Base-by-base conservation (phyloP, 192 early-diverging fungal species). In the Tieghemiomyces parasiticus region DNA sequence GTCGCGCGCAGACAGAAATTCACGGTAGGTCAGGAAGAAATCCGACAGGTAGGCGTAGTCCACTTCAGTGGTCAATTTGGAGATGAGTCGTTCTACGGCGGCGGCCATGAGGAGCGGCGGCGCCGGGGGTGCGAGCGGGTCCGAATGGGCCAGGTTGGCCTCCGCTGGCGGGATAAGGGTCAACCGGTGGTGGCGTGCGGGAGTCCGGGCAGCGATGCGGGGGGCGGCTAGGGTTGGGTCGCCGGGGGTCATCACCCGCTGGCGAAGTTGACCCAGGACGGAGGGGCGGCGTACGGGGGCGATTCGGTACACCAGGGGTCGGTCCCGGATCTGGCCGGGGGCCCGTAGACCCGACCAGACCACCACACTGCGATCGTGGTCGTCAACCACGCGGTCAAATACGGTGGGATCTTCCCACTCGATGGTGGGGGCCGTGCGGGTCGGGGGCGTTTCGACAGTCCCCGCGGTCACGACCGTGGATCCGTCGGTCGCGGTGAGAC, bases 21-120 rank as follows among this genome's bases (percentile, higher is more conserved):
- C 61, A 4, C 78, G 72, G 35, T 67, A 80, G 4, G 78, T 80
- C 45, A 80, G 58, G 48, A 80, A 80, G 48, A 80, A 80, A 46
- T 77, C 76, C 29, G 66, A 46, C 22, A 76, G 48, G 47, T 78
- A 78, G 26, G 72, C 68, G n/a, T 63, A 61, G 38, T 80, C 78
- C 77, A 65, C 35, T 12, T 71, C 70, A 24, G 67, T 65, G 35
- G 78, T 80, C 46, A 80, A 55, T 34, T 74, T 80, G 54, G 78
- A 74, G n/a, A 80, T 66, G 42, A 80, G 44, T 35, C 78, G 78
- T 42, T 74, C 74, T 16, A 74, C 61, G 1, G 78, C 76, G 4
- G 69, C 76, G 2, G 78, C 77, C 35, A 63, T 66, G 24, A 80
- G 69, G 4, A 69, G 52, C 30, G 60, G 35, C 12, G 46, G 65